Percentiles rank a stretch among this genome's conserved stretches.
Evolutionary conservation across 176 grass and related monocot genomes (phyloP).

Genomic region (Oryza australiensis): DNA sequence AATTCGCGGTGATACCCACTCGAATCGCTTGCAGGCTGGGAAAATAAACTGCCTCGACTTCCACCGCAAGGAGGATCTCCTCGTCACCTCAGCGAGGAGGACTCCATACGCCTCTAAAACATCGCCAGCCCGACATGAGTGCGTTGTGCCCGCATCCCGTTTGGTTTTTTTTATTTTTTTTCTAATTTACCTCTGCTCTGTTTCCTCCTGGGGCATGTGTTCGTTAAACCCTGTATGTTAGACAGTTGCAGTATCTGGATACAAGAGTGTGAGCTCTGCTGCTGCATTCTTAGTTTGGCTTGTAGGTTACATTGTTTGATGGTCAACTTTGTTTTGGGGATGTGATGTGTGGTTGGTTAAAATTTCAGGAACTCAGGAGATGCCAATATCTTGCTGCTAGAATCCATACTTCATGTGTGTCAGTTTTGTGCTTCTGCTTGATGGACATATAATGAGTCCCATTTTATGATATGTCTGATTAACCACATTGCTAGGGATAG

Average conservation of each 20-base stretch:
- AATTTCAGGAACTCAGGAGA: neutral
- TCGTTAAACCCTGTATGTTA: slow-evolving; percentile 7
- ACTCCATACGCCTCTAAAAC: slow-evolving; percentile 88
- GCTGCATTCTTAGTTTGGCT: neutral
- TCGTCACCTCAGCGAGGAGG: slow-evolving; percentile 84
- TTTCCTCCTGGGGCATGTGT: neutral
- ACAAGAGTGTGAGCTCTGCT: neutral
- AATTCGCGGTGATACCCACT: neutral
- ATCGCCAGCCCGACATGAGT: slow-evolving; percentile 78
- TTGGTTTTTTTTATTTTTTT: neutral
- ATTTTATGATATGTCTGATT: neutral
- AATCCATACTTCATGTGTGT: neutral
- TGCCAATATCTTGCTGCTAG: neutral
- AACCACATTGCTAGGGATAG: neutral
- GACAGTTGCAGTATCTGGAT: neutral
- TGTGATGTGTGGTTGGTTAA: neutral
- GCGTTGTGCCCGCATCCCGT: neutral
- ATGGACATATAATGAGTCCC: neutral
- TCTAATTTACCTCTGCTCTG: neutral
- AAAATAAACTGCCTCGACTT: slow-evolving; percentile 96
- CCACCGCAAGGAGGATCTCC: slow-evolving; percentile 89
- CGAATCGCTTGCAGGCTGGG: slow-evolving; percentile 50
- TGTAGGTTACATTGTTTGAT: neutral
- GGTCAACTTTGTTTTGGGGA: neutral
- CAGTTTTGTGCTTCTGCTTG: neutral